Conservation (phyloP, 1,284 basidiomycete genomes). For the Ceratobasidium sp. region DNA sequence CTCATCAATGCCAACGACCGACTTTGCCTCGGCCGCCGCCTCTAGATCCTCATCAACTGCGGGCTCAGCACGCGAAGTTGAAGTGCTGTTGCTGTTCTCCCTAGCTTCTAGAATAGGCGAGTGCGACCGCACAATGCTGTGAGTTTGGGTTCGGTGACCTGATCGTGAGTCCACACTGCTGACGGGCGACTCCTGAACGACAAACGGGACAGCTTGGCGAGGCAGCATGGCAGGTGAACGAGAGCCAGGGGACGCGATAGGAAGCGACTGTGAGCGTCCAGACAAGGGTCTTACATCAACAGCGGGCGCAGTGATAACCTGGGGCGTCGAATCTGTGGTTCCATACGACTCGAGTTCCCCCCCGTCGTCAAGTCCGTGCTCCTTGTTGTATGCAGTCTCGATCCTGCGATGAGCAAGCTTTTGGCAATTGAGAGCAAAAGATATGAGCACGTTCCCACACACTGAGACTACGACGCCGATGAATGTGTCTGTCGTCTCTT, state of each 20-base stretch:
- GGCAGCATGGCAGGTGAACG: not conserved
- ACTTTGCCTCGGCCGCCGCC: constrained; percentile 1
- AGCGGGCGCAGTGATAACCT: not conserved
- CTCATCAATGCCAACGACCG: constrained; percentile 52
- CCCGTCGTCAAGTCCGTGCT: constrained; percentile 36
- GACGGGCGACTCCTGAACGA: constrained; percentile 16
- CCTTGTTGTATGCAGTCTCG: constrained; percentile 52
- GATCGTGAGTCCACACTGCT: constrained; percentile 21
- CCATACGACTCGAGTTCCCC: constrained; percentile 47
- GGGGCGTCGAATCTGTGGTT: constrained; percentile 41
- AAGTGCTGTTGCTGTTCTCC: constrained; percentile 12
- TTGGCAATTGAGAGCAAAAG: constrained; percentile 88
- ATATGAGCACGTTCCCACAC: constrained; percentile 88
- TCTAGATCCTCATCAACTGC: constrained; percentile 25
- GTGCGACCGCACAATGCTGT: constrained; percentile 2
- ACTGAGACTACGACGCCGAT: constrained; percentile 88
- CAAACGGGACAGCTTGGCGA: constrained; percentile 32
- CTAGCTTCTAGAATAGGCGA: constrained; percentile 15
- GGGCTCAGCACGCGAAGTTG: constrained; percentile 25
- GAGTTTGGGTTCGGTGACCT: constrained; percentile 6
- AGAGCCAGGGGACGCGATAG: constrained; percentile 4
- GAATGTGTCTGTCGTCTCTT: constrained; percentile 60
- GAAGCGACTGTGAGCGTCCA: constrained; percentile 23
- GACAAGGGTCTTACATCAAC: constrained; percentile 2
- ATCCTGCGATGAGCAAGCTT: constrained; percentile 89